phyloP scores from a whole-genome alignment of 1,284 basidiomycete species.

The Fomitopsis palustris region DNA sequence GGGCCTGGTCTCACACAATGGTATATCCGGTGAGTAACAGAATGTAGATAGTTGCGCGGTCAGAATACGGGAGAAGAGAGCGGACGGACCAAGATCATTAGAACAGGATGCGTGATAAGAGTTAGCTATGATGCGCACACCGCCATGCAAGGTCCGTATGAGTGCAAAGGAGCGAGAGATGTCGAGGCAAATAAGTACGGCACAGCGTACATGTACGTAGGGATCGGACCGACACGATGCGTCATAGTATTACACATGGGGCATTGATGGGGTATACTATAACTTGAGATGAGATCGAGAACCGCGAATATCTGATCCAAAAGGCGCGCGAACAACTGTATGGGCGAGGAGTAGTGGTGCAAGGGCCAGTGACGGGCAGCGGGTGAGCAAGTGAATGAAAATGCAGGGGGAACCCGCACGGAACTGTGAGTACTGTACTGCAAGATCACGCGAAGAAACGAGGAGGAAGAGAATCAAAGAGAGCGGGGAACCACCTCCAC shows the following conservation, averaged over 20 bases:
- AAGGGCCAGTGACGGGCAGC: conserved; percentile 11
- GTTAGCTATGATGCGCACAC: conserved; percentile 22
- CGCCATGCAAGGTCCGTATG: conserved; percentile 26
- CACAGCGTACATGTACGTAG: conserved; percentile 29
- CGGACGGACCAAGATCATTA: conserved; percentile 10
- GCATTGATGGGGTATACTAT: conserved; percentile 35
- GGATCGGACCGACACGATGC: conserved; percentile 26
- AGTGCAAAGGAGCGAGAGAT: conserved; percentile 21
- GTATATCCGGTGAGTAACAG: background rate
- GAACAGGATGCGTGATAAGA: conserved; percentile 19
- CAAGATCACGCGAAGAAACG: conserved; percentile 20
- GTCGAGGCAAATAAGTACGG: conserved; percentile 22
- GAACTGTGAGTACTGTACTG: conserved; percentile 18
- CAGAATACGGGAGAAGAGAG: conserved; percentile 7
- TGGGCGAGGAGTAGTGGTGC: conserved; percentile 20
- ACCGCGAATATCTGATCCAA: conserved; percentile 31
- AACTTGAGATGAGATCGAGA: conserved; percentile 30
- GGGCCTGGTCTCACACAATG: background rate
- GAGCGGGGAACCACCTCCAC: conserved; percentile 15
- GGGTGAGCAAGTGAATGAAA: conserved; percentile 1
- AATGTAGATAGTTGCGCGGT: conserved; percentile 9
- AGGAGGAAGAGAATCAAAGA: conserved; percentile 13
- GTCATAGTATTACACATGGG: conserved; percentile 36
- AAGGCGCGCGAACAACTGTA: conserved; percentile 24
- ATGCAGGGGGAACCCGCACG: conserved; percentile 11